Base-by-base conservation (phyloP, 163 green algal genomes). In the Scenedesmus sp. region DNA sequence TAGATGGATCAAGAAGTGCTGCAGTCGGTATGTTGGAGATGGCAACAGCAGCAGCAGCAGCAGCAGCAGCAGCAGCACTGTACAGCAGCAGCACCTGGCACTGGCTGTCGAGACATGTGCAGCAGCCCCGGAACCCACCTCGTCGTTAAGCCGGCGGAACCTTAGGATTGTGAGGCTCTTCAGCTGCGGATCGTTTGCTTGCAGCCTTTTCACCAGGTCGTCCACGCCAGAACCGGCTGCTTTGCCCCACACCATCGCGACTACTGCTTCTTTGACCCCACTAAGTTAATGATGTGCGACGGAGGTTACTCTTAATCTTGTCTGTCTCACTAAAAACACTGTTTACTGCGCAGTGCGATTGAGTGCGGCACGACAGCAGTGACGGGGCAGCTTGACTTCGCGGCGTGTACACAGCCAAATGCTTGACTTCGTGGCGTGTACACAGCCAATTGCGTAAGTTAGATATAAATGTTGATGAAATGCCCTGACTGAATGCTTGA, bases 81-180 rank as follows among this genome's bases (percentile, higher is more conserved):
- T 10, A 57, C 12, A 13, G 9, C 34, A 56, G 77, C 77, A 57
- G 77, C 77, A 57, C 34, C 15, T 20, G 13, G 23, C 15, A 2
- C 13, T 6, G 62, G 26, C 2, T 70, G 10, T 64, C 4, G 8
- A 57, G 23, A 84, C 87, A 54, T 85, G 1, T 52, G 52, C 23
- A 79, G 23, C 70, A 79, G 70, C 23, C 52, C 23, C 70, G 12
- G 2, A 6, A 23, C 85, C 7, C 88, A 92, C n/a, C 13, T 67
- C 66, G 56, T 94, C 87, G 66, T 93, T 64, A 7, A 96, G 92
- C 5, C 92, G 76, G 12, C 95, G 76, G 16, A 94, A 87, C 2
- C 93, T 90, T 7, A 97, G 64, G 0, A 97, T 87, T 1, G 94
- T 96, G 0, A 97, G 76, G 6, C 90, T 94, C 2, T 79, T 59